A percentile compares a stretch with the other conserved stretches of the same genome.
phyloP scores from a whole-genome alignment of 352 stramenopile species.

The Elongisporangium prolatum region DNA sequence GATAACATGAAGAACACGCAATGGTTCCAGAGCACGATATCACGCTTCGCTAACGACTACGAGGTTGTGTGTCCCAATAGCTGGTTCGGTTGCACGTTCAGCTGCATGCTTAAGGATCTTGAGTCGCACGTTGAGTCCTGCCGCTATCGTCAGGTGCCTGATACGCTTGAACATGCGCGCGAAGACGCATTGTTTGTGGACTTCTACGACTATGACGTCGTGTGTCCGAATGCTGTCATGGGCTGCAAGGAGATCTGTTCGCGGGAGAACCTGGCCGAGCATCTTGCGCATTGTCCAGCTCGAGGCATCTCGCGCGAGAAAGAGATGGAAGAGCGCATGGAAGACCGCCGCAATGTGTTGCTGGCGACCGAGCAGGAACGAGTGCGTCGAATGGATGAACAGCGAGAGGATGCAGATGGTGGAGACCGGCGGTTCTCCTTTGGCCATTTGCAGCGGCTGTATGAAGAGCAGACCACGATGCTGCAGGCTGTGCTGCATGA shows the following conservation, averaged over 20 bases:
- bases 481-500: slow-evolving; percentile 78
- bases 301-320: slow-evolving; percentile 70
- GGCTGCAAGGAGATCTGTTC: slow-evolving; percentile 79
- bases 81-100: slow-evolving; percentile 84
- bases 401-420: slow-evolving; percentile 8
- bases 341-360: slow-evolving; percentile 62
- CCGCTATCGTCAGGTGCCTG: slow-evolving; percentile 71
- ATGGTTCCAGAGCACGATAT: slow-evolving; percentile 86
- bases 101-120: slow-evolving; percentile 79
- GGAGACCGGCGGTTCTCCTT: slow-evolving; percentile 35
- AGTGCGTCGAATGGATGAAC: slow-evolving; percentile 59
- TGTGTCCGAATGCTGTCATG: slow-evolving; percentile 79
- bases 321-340: slow-evolving; percentile 70
- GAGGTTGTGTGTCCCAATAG: slow-evolving; percentile 83
- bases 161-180: slow-evolving; percentile 58
- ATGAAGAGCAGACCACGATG: slow-evolving; percentile 74
- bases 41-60: slow-evolving; percentile 71
- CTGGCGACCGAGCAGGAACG: slow-evolving; percentile 73
- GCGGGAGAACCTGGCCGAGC: slow-evolving; percentile 57
- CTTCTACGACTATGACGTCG: slow-evolving; percentile 79
- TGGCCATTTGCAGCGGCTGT: slow-evolving; percentile 65
- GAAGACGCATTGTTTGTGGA: slow-evolving; percentile 50
- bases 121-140: slow-evolving; percentile 64
- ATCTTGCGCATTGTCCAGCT: slow-evolving; percentile 61
- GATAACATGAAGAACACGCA: slow-evolving; percentile 89